Evolutionary conservation across 495 filamentous ascomycete species (phyloP), one percentile per base, ranked within the genome.

Genomic region (Aspergillus indologenus): DNA sequence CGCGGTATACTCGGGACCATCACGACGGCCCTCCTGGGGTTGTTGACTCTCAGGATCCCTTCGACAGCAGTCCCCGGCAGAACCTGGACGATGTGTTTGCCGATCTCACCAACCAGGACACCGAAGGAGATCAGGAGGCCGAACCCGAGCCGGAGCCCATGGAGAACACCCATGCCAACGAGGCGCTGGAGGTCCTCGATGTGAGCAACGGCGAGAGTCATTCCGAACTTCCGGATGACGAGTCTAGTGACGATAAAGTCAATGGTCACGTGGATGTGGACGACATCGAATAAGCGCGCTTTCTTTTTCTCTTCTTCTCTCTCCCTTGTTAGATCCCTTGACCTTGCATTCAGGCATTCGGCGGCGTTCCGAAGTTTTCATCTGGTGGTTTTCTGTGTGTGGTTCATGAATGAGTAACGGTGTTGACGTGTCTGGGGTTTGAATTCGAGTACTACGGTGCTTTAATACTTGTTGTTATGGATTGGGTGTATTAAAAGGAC

Each of bases 1-100:
- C 72, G 0, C 68, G 65, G 34, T 79, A 70, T 46, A 69, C 65
- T 21, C 75, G 71, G 24, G 72, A 73, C 45, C 59, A 64, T 42
- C 53, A 61, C 18, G 64, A 65, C 40, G 56, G 56, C 1, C 57
- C 60, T 21, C 14, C 68, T 4, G 71, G 55, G 0, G 64, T 69
- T 11, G 68, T 67, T 17, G 68, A 69, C 26, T 54, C 45, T 49
- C 56, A 61, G 20, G 66, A 67, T 48, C 69, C 69, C 9, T 70
- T 71, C 47, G 65, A 68, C 54, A 79, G 77, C 45, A 79, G 75
- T 51, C 76, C 76, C 59, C 75, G 74, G 19, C 70, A 70, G 50
- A 71, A 78, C 42, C 57, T 79, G 31, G 76, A 78, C 49, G 76
- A 80, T 58, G 70, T 80, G 12, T 80, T 80, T 61, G 76, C 76